These are phyloP conservation scores for Penicillium subrubescens DNA, from an alignment of 495 filamentous ascomycete species.

Conservation along the genomic window DNA sequence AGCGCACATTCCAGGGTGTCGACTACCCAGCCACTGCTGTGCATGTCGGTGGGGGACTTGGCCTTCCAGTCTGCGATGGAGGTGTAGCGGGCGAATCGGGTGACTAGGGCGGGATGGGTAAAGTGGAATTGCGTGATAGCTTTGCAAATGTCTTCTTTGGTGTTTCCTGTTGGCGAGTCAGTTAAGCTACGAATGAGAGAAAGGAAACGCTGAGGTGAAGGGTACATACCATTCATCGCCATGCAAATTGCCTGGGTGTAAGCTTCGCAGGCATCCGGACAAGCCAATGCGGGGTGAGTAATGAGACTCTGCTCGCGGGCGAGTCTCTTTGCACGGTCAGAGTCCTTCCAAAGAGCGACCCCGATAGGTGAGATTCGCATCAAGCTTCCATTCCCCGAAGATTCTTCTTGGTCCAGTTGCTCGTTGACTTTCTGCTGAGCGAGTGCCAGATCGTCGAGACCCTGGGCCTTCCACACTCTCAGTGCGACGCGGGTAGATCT, in stretches of 20 bases:
- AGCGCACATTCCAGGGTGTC: conserved; percentile 48
- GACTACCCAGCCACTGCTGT: conserved; percentile 48
- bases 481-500: conserved; percentile 38
- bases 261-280: conserved; percentile 43
- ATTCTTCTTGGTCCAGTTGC: conserved; percentile 15
- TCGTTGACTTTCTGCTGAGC: conserved; percentile 13
- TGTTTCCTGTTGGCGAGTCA: conserved; percentile 14
- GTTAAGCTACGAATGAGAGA: not conserved
- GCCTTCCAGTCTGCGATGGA: conserved; percentile 22
- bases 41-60: conserved; percentile 23
- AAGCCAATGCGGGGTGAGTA: conserved; percentile 46
- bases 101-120: conserved; percentile 22
- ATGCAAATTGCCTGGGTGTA: conserved; percentile 37
- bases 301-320: conserved; percentile 32
- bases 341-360: conserved; percentile 30
- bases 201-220: not conserved
- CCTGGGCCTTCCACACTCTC: conserved; percentile 29
- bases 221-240: conserved; percentile 26
- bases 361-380: conserved; percentile 49
- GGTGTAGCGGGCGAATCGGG: conserved; percentile 23
- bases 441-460: conserved; percentile 2
- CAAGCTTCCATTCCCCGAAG: conserved; percentile 49
- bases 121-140: conserved; percentile 21
- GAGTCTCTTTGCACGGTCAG: conserved; percentile 22
- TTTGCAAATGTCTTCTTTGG: conserved; percentile 22